Evolutionary conservation across 148 eudicot species (phyloP).

Genomic region (Rhododendron vialii): DNA sequence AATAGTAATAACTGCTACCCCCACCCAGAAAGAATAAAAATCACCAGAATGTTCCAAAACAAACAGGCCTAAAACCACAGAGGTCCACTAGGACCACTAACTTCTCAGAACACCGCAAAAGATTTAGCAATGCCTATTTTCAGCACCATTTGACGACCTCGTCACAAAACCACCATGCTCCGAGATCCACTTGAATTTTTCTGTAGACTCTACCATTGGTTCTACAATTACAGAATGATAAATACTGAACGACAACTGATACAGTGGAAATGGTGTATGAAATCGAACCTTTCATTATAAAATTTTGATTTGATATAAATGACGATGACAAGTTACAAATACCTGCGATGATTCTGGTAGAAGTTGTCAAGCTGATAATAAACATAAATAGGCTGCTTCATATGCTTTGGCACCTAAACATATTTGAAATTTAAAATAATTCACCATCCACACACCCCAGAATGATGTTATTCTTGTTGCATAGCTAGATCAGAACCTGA

Average conservation of each 20-base stretch:
- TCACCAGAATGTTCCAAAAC: background rate
- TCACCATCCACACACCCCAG: background rate
- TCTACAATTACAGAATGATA: no score
- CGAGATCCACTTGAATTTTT: background rate
- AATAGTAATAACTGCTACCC: background rate
- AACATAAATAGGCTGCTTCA: conserved; percentile 84
- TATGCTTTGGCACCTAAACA: conserved; percentile 55
- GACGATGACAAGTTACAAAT: background rate
- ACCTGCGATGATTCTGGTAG: conserved; percentile 99
- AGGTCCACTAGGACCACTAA: no score
- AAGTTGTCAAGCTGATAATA: conserved; percentile 97
- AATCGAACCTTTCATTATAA: no score
- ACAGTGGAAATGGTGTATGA: background rate
- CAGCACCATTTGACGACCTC: background rate
- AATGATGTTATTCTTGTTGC: background rate
- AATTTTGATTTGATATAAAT: background rate
- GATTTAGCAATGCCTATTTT: background rate
- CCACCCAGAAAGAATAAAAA: background rate
- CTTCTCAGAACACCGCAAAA: background rate
- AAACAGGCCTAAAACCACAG: no score
- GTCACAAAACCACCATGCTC: background rate
- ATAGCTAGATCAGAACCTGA: background rate
- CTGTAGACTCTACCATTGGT: background rate
- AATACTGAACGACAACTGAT: background rate
- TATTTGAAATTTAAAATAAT: no score